Evolutionary conservation across 164 flowering plant species (phyloP).

Genomic region (Stephania yunnanensis): DNA sequence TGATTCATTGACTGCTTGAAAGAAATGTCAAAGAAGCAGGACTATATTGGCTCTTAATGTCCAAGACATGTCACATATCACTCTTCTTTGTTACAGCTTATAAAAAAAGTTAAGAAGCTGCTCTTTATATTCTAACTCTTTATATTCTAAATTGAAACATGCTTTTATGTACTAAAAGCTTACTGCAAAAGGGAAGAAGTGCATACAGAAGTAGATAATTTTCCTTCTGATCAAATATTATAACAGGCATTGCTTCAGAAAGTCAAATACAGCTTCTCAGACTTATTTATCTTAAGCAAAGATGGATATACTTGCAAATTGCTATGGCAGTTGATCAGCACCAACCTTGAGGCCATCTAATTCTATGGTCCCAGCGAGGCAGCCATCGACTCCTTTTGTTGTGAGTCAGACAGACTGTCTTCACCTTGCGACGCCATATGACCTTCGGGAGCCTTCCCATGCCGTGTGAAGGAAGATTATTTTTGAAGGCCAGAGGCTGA

Average conservation of each 20-base stretch:
- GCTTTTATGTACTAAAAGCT: no score
- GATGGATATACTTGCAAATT: background rate
- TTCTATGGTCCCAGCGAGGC: constrained; percentile 33
- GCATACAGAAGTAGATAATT: background rate
- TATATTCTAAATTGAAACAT: no score
- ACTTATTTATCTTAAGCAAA: background rate
- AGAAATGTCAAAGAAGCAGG: no score
- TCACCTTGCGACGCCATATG: constrained; percentile 11
- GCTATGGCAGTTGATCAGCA: constrained; percentile 18
- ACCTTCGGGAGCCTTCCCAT: constrained; percentile 23
- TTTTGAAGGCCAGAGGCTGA: background rate
- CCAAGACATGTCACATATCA: no score
- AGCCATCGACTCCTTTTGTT: constrained; percentile 31
- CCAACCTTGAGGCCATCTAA: constrained; percentile 73
- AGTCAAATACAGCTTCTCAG: background rate
- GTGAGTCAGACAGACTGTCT: constrained; percentile 14
- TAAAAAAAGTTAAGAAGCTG: no score
- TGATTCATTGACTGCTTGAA: no score
- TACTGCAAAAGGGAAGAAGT: no score
- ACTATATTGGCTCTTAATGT: no score
- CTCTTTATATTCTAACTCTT: no score
- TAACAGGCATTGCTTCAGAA: background rate
- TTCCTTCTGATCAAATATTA: background rate
- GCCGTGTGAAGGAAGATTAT: constrained; percentile 10
- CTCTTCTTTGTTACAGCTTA: no score